Conservation (phyloP, 108 stramenopile species). For the Cyclotella choctawhatcheeana region DNA sequence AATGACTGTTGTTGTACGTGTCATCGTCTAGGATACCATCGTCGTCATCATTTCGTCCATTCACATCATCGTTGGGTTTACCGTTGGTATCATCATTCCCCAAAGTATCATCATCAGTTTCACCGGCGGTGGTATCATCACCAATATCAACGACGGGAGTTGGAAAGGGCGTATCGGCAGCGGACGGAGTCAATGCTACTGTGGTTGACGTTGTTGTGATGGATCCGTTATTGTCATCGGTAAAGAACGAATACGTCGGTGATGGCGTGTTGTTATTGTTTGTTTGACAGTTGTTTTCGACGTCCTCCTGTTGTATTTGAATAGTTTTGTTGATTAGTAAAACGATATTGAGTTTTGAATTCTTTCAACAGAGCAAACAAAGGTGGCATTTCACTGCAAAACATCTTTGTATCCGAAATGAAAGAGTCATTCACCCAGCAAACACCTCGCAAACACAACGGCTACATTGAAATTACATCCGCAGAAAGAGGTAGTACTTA, state of each 20-base stretch:
- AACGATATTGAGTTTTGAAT: too few species aligned
- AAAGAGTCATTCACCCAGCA: background rate
- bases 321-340: too few species aligned
- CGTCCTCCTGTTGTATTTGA: too few species aligned
- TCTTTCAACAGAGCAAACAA: too few species aligned
- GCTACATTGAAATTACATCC: background rate
- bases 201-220: too few species aligned
- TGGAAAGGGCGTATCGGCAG: background rate
- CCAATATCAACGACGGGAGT: background rate
- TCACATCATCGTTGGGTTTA: background rate
- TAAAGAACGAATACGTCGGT: too few species aligned
- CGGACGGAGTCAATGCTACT: too few species aligned
- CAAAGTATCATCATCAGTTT: background rate
- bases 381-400: too few species aligned
- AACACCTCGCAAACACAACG: background rate
- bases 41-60: background rate
- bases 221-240: too few species aligned
- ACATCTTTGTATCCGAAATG: background rate
- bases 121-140: background rate
- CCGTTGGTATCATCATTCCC: background rate
- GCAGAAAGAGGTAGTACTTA: slow-evolving; percentile 23
- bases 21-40: background rate
- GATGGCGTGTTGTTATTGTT: too few species aligned
- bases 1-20: background rate
- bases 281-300: too few species aligned